Evolutionary conservation across 805 yeast species (phyloP), one percentile per base, ranked within the genome.

Genomic region (Candida ulmi): DNA sequence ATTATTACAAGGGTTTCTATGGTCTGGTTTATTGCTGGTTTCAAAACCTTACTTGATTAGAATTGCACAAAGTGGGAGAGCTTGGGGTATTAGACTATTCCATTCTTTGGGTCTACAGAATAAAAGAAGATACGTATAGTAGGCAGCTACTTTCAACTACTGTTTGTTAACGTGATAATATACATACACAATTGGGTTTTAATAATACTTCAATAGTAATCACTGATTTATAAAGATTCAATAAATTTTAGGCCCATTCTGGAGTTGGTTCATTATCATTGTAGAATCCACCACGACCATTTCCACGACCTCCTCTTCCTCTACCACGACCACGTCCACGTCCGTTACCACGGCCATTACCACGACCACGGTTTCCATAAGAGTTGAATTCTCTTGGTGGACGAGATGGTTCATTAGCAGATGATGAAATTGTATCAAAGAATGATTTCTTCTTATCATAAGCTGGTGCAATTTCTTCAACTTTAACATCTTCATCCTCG

Each of bases 391-490:
- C 43, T 45, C 41, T 37, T 43, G 43, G 41, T 47, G 23, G 48
- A 15, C 66, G 65, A 26, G 6, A 8, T 38, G 68, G 57, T 25
- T 58, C 55, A 36, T 71, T 74, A 29, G 80, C 62, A 4, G 88
- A 80, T 11, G 88, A 76, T 11, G 95, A 83, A 41, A 91, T 76
- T 45, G 75, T 77, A 62, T 93, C 98, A 55, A 91, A 91, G 61
- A 93, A 91, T 2, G 97, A 88, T 12, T 88, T 76, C 54, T 75
- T 74, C 60, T 81, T 88, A 65, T 88, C 76, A 66, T 93, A 93
- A 23, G 71, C 75, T 17, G 61, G 54, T 13, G 53, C 43, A 15
- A 23, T 27, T 15, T 39, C 41, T 23, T 38, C 45, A n/a, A 17
- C 40, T 17, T 41, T 38, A 3, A 35, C 35, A 11, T 39, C 40